Base-by-base conservation (phyloP, 2,329 filamentous ascomycete species). In the Aureobasidium sp. region DNA sequence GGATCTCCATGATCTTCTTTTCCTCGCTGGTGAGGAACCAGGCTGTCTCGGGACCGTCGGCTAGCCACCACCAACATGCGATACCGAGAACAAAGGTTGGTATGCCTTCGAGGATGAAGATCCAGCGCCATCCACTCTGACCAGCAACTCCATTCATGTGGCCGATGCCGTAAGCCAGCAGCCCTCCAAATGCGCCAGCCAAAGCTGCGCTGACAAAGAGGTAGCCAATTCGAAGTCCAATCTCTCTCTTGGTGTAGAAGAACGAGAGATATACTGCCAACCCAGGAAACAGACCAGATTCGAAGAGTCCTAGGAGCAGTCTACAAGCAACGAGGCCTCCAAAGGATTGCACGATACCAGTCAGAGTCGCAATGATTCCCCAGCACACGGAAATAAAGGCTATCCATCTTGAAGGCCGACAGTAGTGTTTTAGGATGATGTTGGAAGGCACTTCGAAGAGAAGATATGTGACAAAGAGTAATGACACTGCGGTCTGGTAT, bases 201-300 rank as follows among this genome's bases (percentile, higher is more conserved):
- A 90, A 77, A 1, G 89, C 88, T 1, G 88, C 83, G 47, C 81
- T 84, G 56, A 88, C 85, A 69, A 91, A 90, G 0, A 91, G 79
- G 67, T 89, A 90, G 1, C 86, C 87, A 3, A 90, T 85, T 2
- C 89, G 84, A 45, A 90, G 74, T 5, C 87, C 88, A 1, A 91
- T 81, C 73, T 91, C 88, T 31, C 81, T 87, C 69, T 87, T 88
- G 49, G 84, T 88, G 75, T 91, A 91, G 77, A 90, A 91, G 67
- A 90, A 82, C 0, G 88, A 90, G 22, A 91, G 79, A 67, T 90
- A 0, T 20, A 87, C 75, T 5, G 83, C 85, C 66, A 88, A 74
- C 0, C 87, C 87, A 0, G 88, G 87, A 66, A 90, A 89, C 0
- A 90, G 75, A 0, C 87, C 87, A 0, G 87, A 87, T 73, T 90